Conservation (phyloP, 2,329 filamentous ascomycete species). For the Leptosphaerulina australis region DNA sequence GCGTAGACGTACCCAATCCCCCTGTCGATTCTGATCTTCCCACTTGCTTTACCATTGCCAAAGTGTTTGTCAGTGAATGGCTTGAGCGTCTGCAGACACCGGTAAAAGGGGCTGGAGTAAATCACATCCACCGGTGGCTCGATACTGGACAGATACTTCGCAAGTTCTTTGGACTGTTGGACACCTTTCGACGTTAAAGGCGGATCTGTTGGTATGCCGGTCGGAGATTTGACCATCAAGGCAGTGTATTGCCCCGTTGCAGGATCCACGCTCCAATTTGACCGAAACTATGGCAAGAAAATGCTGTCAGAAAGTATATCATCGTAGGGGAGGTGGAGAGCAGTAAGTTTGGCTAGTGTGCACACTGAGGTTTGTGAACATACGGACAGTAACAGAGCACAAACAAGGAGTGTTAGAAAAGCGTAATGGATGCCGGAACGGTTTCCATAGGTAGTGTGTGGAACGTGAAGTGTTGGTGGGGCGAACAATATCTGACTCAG, state of each 20-base stretch:
- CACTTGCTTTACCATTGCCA: slow-evolving; percentile 36
- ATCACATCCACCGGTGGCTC: slow-evolving; percentile 74
- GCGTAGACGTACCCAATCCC: slow-evolving; percentile 55
- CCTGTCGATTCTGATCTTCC: slow-evolving; percentile 58
- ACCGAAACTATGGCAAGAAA: slow-evolving; percentile 68
- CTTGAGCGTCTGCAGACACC: slow-evolving; percentile 49
- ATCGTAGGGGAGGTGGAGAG: slow-evolving; percentile 21
- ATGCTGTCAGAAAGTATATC: slow-evolving; percentile 28
- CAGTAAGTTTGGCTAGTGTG: slow-evolving; percentile 13
- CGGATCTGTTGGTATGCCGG: slow-evolving; percentile 85
- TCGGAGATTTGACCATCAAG: slow-evolving; percentile 70
- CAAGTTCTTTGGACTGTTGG: slow-evolving; percentile 80
- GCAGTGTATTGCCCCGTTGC: slow-evolving; percentile 78
- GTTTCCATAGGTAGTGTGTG: slow-evolving; percentile 15
- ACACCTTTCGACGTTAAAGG: slow-evolving; percentile 87
- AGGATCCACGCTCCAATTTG: slow-evolving; percentile 85
- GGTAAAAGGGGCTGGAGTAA: slow-evolving; percentile 63
- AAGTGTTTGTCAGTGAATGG: slow-evolving; percentile 47
- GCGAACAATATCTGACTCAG: slow-evolving; percentile 16
- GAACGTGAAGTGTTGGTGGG: slow-evolving; percentile 15
- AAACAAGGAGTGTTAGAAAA: slow-evolving; percentile 9
- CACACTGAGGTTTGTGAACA: slow-evolving; percentile 10
- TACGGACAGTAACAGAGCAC: slow-evolving; percentile 17
- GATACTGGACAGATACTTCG: slow-evolving; percentile 64
- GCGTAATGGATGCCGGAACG: slow-evolving; percentile 13